Conservation (phyloP, 2,329 filamentous ascomycete species). For the Curvularia lunata region DNA sequence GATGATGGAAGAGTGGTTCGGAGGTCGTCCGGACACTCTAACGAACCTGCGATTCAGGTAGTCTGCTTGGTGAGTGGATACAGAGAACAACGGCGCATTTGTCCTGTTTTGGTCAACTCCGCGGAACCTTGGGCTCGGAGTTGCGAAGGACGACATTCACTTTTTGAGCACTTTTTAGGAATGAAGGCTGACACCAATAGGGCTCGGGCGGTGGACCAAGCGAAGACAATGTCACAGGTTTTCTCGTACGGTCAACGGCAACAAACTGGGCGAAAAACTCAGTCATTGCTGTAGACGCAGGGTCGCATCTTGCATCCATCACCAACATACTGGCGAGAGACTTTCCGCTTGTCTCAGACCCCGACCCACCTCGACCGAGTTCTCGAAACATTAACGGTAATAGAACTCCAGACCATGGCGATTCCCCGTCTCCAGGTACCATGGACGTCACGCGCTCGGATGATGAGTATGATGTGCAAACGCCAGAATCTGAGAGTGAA, state of each 20-base stretch:
- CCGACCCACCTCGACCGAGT: slow-evolving; percentile 18
- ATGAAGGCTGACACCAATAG: slow-evolving; percentile 55
- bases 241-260: slow-evolving; percentile 82
- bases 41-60: slow-evolving; percentile 55
- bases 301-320: slow-evolving; percentile 86
- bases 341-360: slow-evolving; percentile 53
- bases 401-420: slow-evolving; percentile 20
- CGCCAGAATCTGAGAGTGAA: slow-evolving; percentile 36
- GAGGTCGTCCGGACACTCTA: slow-evolving; percentile 44
- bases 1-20: slow-evolving; percentile 47
- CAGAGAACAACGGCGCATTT: background rate
- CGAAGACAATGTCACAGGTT: slow-evolving; percentile 87
- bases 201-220: slow-evolving; percentile 87
- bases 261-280: slow-evolving; percentile 83
- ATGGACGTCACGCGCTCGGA: slow-evolving; percentile 30
- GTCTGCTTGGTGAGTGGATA: slow-evolving; percentile 54
- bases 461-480: slow-evolving; percentile 38
- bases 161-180: background rate
- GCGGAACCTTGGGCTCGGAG: background rate
- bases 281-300: slow-evolving; percentile 89
- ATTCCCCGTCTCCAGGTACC: slow-evolving; percentile 37
- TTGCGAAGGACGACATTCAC: background rate
- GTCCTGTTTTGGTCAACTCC: background rate
- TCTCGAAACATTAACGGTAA: slow-evolving; percentile 27
- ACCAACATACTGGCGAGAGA: slow-evolving; percentile 72